phyloP scores from a whole-genome alignment of 805 yeast genomes.

The Hanseniaspora meyeri region DNA sequence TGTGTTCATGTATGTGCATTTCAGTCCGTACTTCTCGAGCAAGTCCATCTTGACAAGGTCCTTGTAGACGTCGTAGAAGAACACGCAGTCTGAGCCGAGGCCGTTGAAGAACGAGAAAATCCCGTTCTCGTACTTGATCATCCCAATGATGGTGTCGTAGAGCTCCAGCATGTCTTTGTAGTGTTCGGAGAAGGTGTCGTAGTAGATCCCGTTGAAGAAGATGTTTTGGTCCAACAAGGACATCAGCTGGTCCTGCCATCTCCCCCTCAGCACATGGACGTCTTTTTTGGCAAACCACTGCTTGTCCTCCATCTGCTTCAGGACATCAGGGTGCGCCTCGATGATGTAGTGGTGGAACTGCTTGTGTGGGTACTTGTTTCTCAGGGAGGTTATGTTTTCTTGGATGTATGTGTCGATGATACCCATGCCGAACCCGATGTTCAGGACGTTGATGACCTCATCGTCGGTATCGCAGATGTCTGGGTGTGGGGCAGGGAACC shows the following conservation, averaged over 20 bases:
- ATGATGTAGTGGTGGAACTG: constrained; percentile 74
- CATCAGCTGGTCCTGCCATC: constrained; percentile 81
- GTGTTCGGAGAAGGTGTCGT: constrained; percentile 88
- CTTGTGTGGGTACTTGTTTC: constrained; percentile 20
- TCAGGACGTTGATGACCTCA: constrained; percentile 44
- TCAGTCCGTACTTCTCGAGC: constrained; percentile 56
- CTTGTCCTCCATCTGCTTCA: constrained; percentile 49
- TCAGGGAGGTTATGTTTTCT: constrained; percentile 21
- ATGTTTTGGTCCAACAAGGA: constrained; percentile 50
- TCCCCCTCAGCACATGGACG: constrained; percentile 70
- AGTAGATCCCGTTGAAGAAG: constrained; percentile 81
- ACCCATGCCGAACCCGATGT: constrained; percentile 96
- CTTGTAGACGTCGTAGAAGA: constrained; percentile 73
- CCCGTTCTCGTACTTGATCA: constrained; percentile 62
- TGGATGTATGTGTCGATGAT: constrained; percentile 76
- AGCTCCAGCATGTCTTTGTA: constrained; percentile 78
- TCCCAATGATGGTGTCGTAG: constrained; percentile 69
- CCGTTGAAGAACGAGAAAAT: constrained; percentile 88
- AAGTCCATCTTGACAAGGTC: constrained; percentile 71
- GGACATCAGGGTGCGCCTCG: constrained; percentile 91
- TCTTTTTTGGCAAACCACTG: constrained; percentile 73
- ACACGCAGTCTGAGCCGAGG: constrained; percentile 63
- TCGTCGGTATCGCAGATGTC: constrained; percentile 27
- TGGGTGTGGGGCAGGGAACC: constrained; percentile 3
- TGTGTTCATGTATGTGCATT: constrained; percentile 37